These are phyloP conservation scores for Sporopachydermia quercuum DNA, from an alignment of 805 yeast genomes.

Conservation along the genomic window DNA sequence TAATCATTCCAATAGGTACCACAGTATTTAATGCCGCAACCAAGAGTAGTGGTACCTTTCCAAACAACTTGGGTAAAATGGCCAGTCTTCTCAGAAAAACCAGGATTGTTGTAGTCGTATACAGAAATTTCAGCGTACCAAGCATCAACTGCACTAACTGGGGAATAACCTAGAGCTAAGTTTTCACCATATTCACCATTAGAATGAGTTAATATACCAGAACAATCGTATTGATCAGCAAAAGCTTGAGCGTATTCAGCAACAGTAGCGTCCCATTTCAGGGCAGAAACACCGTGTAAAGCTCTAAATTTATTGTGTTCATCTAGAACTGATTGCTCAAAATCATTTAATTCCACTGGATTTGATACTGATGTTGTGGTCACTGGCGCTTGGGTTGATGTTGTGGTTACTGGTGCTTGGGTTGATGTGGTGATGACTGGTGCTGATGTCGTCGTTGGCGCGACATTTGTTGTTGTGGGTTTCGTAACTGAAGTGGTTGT, in stretches of 20 bases:
- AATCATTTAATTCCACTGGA: neutral
- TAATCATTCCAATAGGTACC: slow-evolving; percentile 36
- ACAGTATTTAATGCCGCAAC: slow-evolving; percentile 62
- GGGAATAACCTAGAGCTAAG: slow-evolving; percentile 56
- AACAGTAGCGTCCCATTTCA: slow-evolving; percentile 41
- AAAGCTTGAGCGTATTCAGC: slow-evolving; percentile 40
- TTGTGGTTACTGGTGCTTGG: slow-evolving; percentile 3
- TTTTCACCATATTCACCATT: slow-evolving; percentile 63
- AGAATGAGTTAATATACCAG: slow-evolving; percentile 46
- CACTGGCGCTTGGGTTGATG: slow-evolving; percentile 6
- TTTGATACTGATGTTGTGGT: slow-evolving; percentile 8
- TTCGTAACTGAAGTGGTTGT: slow-evolving; percentile 13
- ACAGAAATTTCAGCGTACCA: slow-evolving; percentile 56
- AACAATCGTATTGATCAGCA: slow-evolving; percentile 42
- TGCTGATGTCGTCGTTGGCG: slow-evolving; percentile 14
- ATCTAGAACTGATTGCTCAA: slow-evolving; percentile 25
- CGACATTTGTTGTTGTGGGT: slow-evolving; percentile 13
- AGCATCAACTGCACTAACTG: slow-evolving; percentile 36
- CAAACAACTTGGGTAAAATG: slow-evolving; percentile 78
- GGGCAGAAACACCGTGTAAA: slow-evolving; percentile 31
- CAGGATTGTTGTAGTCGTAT: slow-evolving; percentile 38
- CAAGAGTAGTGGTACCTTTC: slow-evolving; percentile 44
- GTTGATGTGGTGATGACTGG: slow-evolving; percentile 11
- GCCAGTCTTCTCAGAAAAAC: slow-evolving; percentile 36
- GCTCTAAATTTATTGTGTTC: slow-evolving; percentile 49